These are phyloP conservation scores for Asterella californica DNA, from an alignment of 225 moss, liverwort and hornwort species.

Conservation along the genomic window DNA sequence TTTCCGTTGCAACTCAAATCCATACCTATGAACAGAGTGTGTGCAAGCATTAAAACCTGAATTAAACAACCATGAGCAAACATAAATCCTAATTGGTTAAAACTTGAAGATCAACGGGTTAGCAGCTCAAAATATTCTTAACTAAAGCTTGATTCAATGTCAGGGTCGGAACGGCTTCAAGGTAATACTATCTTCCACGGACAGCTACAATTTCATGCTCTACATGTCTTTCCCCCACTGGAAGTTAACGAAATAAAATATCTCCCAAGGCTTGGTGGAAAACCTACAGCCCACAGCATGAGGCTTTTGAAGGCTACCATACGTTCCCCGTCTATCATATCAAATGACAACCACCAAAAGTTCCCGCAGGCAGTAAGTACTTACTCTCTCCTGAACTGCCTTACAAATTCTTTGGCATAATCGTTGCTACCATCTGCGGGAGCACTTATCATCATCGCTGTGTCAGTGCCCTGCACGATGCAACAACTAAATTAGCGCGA, in stretches of 20 bases:
- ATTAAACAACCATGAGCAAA: background rate
- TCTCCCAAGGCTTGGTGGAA: background rate
- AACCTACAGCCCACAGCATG: background rate
- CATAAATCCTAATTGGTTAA: background rate
- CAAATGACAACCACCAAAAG: too few species aligned
- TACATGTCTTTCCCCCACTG: background rate
- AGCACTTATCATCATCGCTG: constrained; percentile 86
- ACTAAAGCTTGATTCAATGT: background rate
- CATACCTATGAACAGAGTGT: constrained; percentile 39
- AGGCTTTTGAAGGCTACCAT: too few species aligned
- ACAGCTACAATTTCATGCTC: background rate
- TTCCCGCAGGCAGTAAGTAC: constrained; percentile 2
- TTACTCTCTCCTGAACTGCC: constrained; percentile 95
- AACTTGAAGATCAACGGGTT: background rate
- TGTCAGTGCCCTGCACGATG: constrained; percentile 72
- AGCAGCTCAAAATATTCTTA: background rate
- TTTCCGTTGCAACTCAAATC: constrained; percentile 82
- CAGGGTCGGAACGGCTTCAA: background rate
- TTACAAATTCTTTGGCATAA: constrained; percentile 78
- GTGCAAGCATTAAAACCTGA: background rate
- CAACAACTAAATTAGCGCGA: background rate
- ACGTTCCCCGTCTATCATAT: too few species aligned
- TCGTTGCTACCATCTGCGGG: constrained; percentile 56
- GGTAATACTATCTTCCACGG: background rate
- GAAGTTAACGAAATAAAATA: background rate